Conservation (phyloP, 352 stramenopile species). For the Phytophthora rubi region DNA sequence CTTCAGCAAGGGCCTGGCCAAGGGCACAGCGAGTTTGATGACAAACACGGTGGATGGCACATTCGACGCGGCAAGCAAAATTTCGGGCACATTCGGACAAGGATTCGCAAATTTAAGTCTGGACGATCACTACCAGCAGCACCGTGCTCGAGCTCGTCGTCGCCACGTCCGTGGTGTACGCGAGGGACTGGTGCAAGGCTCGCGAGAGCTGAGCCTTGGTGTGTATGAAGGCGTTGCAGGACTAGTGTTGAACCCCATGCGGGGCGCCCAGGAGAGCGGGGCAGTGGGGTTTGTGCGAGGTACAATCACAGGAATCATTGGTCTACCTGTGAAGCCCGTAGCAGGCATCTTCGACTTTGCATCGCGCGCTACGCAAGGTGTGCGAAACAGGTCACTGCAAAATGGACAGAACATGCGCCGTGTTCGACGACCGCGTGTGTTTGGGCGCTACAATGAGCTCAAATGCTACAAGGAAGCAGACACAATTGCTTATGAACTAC, state of each 20-base stretch:
- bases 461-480: conserved; percentile 91
- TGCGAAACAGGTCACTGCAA: conserved; percentile 83
- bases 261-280: conserved; percentile 78
- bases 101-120: conserved; percentile 86
- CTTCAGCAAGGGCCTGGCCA: conserved; percentile 87
- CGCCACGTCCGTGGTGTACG: conserved; percentile 80
- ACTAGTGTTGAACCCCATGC: conserved; percentile 83
- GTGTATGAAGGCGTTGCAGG: conserved; percentile 87
- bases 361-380: conserved; percentile 85
- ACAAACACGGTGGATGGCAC: conserved; percentile 89
- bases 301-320: conserved; percentile 89
- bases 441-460: conserved; percentile 90
- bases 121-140: conserved; percentile 89
- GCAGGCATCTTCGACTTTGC: conserved; percentile 91
- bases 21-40: conserved; percentile 88
- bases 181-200: conserved; percentile 85
- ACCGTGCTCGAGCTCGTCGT: conserved; percentile 76
- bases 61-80: conserved; percentile 89
- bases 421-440: conserved; percentile 82
- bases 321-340: conserved; percentile 86
- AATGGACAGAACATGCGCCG: conserved; percentile 81
- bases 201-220: conserved; percentile 83
- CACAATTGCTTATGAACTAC: conserved; percentile 84
- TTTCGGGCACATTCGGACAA: conserved; percentile 89
- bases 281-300: conserved; percentile 86